Conservation (phyloP, 208 protist genomes). For the Zelonia costaricensis region DNA sequence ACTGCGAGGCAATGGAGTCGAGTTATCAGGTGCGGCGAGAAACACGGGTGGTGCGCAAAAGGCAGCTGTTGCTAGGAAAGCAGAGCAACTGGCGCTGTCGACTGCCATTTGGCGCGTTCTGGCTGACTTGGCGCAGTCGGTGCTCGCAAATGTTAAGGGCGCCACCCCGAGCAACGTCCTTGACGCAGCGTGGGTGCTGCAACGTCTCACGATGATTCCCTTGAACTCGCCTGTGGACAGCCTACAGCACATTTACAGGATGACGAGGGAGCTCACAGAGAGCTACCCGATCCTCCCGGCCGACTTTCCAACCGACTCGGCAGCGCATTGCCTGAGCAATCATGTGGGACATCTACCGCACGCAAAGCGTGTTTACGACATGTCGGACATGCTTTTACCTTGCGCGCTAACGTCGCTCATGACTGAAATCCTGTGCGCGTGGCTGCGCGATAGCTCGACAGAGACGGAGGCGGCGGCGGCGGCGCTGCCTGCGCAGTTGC, state of each 20-base stretch:
- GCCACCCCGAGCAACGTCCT: constrained; percentile 1
- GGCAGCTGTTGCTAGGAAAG: not conserved
- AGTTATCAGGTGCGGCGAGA: too few species aligned
- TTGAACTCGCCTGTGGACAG: not conserved
- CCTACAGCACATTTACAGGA: constrained; percentile 3
- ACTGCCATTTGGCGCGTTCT: not conserved
- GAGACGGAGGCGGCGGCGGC: not conserved
- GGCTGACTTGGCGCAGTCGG: not conserved
- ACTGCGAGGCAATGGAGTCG: too few species aligned
- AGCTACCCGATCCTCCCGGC: not conserved
- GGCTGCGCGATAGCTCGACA: constrained; percentile 3
- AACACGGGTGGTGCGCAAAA: too few species aligned
- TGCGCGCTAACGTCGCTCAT: constrained; percentile 1
- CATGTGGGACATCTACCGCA: not conserved
- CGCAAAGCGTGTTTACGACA: not conserved
- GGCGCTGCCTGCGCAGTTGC: constrained; percentile 16
- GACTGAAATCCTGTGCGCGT: constrained; percentile 12
- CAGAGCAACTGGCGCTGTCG: not conserved
- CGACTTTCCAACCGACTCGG: constrained; percentile 10
- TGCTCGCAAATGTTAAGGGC: not conserved
- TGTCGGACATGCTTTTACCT: constrained; percentile 14
- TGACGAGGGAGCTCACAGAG: constrained; percentile 1
- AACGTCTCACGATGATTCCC: too few species aligned
- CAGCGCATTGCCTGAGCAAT: constrained; percentile 15
- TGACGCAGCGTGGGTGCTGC: not conserved